These are phyloP conservation scores for Populus alba DNA, from an alignment of 345 rosid genomes.

Conservation along the genomic window DNA sequence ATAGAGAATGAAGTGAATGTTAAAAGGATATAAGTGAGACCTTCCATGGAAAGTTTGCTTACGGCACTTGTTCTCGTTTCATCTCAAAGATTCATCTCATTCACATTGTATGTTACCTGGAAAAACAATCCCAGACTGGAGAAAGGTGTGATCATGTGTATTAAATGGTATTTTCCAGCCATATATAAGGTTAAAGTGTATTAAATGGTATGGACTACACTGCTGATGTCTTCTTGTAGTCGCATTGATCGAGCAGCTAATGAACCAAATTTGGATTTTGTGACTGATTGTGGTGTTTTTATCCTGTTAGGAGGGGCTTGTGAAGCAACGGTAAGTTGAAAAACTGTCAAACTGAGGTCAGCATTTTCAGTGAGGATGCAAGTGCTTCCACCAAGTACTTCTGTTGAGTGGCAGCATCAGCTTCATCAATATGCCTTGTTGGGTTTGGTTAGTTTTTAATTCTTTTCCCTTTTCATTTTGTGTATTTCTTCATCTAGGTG, in stretches of 20 bases:
- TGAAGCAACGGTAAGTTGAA: slow-evolving; percentile 49
- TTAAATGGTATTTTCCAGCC: neutral
- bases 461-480: neutral
- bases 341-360: slow-evolving; percentile 12
- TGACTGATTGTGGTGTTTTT: slow-evolving; percentile 17
- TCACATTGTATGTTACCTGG: neutral
- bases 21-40: neutral
- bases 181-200: neutral
- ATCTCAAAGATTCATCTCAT: neutral
- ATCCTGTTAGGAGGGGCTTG: slow-evolving; percentile 39
- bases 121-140: neutral
- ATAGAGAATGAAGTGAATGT: neutral
- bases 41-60: neutral
- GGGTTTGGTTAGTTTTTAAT: slow-evolving; percentile 16
- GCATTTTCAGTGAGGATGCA: slow-evolving; percentile 20
- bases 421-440: slow-evolving; percentile 41
- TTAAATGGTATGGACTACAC: neutral
- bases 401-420: slow-evolving; percentile 38
- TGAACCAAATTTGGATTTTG: neutral
- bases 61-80: neutral
- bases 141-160: neutral
- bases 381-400: slow-evolving; percentile 38
- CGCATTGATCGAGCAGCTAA: neutral
- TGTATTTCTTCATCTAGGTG: slow-evolving; percentile 13
- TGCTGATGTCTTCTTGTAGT: neutral